Evolutionary conservation across 2,329 filamentous ascomycete species (phyloP).

Genomic region (Aspergillus tamarii): DNA sequence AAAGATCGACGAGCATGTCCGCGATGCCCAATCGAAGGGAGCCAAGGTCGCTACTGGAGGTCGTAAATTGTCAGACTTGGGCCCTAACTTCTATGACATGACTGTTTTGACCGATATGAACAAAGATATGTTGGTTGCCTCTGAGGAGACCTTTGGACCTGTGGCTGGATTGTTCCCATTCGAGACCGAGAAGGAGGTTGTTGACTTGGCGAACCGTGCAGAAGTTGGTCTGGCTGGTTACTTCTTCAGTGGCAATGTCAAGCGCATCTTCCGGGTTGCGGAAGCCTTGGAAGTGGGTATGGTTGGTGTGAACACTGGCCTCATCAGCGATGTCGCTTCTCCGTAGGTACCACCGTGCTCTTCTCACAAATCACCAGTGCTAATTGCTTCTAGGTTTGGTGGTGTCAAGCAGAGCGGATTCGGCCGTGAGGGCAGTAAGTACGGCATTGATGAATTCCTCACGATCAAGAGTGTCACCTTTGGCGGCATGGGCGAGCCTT

Average conservation of each 20-base stretch:
- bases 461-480: constrained; percentile 71
- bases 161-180: constrained; percentile 90
- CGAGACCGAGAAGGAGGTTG: constrained; percentile 83
- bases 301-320: constrained; percentile 71
- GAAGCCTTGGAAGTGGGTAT: constrained; percentile 59
- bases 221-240: constrained; percentile 92
- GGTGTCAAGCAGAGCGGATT: constrained; percentile 84
- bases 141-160: constrained; percentile 94
- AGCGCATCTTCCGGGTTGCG: constrained; percentile 62
- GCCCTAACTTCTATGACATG: constrained; percentile 84
- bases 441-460: constrained; percentile 77
- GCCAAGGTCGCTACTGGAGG: constrained; percentile 76
- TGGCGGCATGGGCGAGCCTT: constrained; percentile 63
- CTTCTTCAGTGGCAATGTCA: constrained; percentile 74
- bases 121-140: constrained; percentile 77
- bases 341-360: constrained; percentile 40
- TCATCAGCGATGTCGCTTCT: constrained; percentile 58
- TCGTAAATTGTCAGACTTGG: constrained; percentile 71
- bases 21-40: constrained; percentile 77
- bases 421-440: constrained; percentile 75
- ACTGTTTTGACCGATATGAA: constrained; percentile 90
- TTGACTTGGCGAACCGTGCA: constrained; percentile 76
- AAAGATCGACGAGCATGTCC: constrained; percentile 80
- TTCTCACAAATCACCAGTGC: constrained; percentile 4
- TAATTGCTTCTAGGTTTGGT: constrained; percentile 61